Percentiles rank a stretch among this genome's conserved stretches.
These are phyloP conservation scores for Populus simonii DNA, from an alignment of 345 rosid species.

Conservation along the genomic window DNA sequence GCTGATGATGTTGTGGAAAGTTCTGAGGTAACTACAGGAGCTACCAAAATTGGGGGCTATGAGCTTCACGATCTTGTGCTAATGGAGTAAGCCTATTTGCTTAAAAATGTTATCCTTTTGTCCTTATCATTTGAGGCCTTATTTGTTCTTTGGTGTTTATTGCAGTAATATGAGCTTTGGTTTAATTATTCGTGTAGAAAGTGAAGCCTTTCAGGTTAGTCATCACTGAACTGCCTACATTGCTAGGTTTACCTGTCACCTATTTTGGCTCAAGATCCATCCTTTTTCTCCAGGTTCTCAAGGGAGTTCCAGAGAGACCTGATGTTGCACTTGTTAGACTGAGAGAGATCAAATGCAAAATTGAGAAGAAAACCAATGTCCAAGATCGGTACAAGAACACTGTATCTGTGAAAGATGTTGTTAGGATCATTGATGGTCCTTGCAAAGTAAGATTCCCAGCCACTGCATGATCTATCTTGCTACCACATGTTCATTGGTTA, in stretches of 20 bases:
- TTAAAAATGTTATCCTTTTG: constrained; percentile 1
- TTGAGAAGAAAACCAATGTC: constrained; percentile 68
- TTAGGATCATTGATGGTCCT: constrained; percentile 80
- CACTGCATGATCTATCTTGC: background rate
- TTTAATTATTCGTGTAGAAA: constrained; percentile 90
- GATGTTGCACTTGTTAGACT: constrained; percentile 76
- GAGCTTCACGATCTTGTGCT: constrained; percentile 97
- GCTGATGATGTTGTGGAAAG: constrained; percentile 97
- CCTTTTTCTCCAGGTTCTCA: constrained; percentile 58
- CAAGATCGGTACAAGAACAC: constrained; percentile 70
- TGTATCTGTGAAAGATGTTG: constrained; percentile 73
- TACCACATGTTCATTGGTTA: background rate
- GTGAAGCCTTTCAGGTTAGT: constrained; percentile 87
- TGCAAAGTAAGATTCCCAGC: constrained; percentile 60
- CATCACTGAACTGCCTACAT: background rate
- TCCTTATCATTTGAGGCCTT: constrained; percentile 10
- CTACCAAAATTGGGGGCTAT: constrained; percentile 80
- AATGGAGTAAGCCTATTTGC: constrained; percentile 65
- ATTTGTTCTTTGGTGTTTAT: constrained; percentile 18
- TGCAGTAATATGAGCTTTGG: constrained; percentile 89
- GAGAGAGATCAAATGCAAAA: constrained; percentile 91
- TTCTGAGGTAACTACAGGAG: constrained; percentile 91
- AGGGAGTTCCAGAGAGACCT: constrained; percentile 92
- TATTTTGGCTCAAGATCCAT: background rate
- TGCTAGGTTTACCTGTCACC: background rate